Evolutionary conservation across 1,139 yeast species (phyloP), one percentile per base, ranked within the genome.

Genomic region (Blastobotrys ciferrii): DNA sequence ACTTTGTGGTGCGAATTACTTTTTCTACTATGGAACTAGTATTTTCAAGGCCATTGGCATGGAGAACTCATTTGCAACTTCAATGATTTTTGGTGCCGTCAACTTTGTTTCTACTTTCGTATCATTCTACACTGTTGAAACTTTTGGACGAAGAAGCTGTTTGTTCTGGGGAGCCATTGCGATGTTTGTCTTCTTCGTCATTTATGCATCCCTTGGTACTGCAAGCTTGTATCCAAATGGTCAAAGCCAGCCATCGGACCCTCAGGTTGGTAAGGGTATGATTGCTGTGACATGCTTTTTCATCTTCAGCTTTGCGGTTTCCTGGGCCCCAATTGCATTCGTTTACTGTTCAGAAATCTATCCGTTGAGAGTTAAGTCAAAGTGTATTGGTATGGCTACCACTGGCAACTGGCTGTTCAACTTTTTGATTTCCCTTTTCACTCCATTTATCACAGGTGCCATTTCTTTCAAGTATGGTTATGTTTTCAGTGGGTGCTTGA

Each of bases 321-420:
- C 95, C 5, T 87, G 95, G 95, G 95, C 91, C 54, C 92, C 95
- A 61, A 80, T 83, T 63, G 83, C 83, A 41, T 88, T 81, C 78
- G 84, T 84, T 49, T 81, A 85, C 58, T 78, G 83, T 48, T 83
- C 92, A 35, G 96, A 87, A 69, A 74, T 85, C 40, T 87, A 80
- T 68, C 91, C 95, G 47, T 74, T 85, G 56, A 80, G 91, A 61
- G 82, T 86, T 56, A 79, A 92, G 70, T 80, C 91, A 31, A 83
- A 84, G 71, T 87, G 88, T 52, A 84, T 87, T 74, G 82, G 91
- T 83, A 51, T 58, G 39, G 61, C 91, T 46, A 74, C 80, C 38
- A 86, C 87, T 23, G 79, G 86, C 32, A 87, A 86, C 71, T 87
- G 95, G 95, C 54, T 84, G 41, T 81, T 82, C 71, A 88, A 88